phyloP scores from a whole-genome alignment of 148 eudicot species.

The Rhododendron henanense region DNA sequence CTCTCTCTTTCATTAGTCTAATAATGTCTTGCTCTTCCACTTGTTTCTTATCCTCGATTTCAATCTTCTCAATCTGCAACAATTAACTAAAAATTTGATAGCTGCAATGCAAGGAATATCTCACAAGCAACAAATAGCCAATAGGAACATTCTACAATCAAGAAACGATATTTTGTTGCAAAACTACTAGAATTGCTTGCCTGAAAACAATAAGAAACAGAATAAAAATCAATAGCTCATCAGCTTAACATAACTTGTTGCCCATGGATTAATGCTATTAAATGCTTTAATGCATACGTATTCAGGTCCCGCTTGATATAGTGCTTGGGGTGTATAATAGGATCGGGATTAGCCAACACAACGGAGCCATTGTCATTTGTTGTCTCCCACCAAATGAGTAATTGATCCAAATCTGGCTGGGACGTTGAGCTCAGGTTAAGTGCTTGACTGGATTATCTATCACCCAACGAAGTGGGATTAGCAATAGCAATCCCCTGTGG shows the following conservation, averaged over 20 bases:
- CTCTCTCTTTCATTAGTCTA: conserved; percentile 55
- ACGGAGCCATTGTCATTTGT: neutral
- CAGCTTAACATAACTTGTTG: neutral
- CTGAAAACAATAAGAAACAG: neutral
- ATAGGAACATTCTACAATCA: too few relatives aligned
- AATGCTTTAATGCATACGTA: neutral
- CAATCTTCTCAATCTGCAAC: conserved; percentile 63
- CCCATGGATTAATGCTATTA: neutral
- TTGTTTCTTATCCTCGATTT: conserved; percentile 63
- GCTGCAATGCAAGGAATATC: conserved; percentile 3
- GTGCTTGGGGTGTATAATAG: neutral
- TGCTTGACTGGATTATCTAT: neutral
- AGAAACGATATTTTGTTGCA: neutral
- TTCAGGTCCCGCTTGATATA: neutral
- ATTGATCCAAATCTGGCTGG: neutral
- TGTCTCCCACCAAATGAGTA: neutral
- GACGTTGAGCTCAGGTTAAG: neutral
- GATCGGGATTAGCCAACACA: neutral
- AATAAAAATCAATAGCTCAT: neutral
- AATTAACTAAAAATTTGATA: conserved; percentile 7
- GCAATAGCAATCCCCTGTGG: neutral
- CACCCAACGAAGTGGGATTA: neutral
- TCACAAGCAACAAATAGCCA: neutral
- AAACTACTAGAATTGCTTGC: neutral
- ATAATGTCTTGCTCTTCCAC: conserved; percentile 50